phyloP scores from a whole-genome alignment of 2,329 filamentous ascomycete genomes.

The Exophiala sideris region DNA sequence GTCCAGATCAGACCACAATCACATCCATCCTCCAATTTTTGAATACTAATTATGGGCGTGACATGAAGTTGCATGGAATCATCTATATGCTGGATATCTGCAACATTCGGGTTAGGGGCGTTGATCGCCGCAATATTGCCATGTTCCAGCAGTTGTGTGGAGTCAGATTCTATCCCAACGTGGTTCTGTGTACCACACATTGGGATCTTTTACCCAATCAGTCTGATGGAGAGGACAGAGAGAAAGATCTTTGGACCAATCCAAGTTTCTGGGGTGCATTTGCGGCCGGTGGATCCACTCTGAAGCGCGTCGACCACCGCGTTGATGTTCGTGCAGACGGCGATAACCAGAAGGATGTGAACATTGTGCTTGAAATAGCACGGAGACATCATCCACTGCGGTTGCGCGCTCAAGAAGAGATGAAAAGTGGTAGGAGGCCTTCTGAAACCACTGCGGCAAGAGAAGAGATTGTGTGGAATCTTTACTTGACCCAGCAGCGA shows the following conservation, averaged over 20 bases:
- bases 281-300: too few relatives aligned
- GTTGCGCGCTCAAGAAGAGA: conserved; percentile 3
- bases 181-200: conserved; percentile 14
- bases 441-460: background rate
- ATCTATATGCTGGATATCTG: conserved; percentile 10
- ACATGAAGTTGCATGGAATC: conserved; percentile 8
- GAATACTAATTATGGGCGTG: background rate
- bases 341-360: background rate
- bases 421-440: background rate
- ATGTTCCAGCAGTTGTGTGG: conserved; percentile 21
- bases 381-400: background rate
- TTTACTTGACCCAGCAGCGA: background rate
- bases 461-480: background rate
- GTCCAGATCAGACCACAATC: conserved; percentile 6
- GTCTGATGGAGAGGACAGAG: background rate
- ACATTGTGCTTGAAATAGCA: conserved; percentile 2
- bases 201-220: conserved; percentile 5
- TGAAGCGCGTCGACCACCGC: too few relatives aligned
- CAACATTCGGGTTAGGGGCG: conserved; percentile 5
- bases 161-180: background rate
- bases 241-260: too few relatives aligned
- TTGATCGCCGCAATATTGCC: conserved; percentile 9
- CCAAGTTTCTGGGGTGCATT: too few relatives aligned
- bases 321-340: background rate
- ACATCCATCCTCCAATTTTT: conserved; percentile 9